phyloP scores from a whole-genome alignment of 129 eudicot species.

The Chrysanthemum lavandulifolium region DNA sequence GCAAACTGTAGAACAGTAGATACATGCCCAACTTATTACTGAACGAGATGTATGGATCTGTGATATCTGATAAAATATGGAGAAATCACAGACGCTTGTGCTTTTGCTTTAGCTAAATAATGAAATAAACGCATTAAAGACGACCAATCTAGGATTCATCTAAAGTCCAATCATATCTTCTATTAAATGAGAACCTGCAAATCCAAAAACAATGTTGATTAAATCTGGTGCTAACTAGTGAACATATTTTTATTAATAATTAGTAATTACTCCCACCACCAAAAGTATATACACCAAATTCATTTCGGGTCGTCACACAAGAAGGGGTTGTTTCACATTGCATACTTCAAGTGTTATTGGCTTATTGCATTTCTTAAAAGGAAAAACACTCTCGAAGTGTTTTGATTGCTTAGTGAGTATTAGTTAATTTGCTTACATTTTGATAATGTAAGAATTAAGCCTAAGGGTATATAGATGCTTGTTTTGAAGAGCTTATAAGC shows the following conservation, averaged over 20 bases:
- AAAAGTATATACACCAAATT: too few relatives aligned
- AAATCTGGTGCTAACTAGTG: conserved; percentile 4
- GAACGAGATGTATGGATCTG: conserved; percentile 40
- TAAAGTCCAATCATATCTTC: conserved; percentile 22
- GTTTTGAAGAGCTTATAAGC: too few relatives aligned
- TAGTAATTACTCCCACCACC: neutral
- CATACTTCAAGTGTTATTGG: too few relatives aligned
- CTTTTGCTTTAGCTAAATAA: conserved; percentile 37
- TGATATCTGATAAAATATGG: conserved; percentile 44
- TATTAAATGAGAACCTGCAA: conserved; percentile 34
- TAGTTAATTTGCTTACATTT: too few relatives aligned
- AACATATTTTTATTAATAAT: neutral
- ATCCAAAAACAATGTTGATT: conserved; percentile 1
- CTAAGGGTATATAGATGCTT: too few relatives aligned
- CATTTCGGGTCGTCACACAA: neutral
- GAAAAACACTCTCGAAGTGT: too few relatives aligned
- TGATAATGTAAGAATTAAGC: too few relatives aligned
- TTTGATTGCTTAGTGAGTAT: too few relatives aligned
- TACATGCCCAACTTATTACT: conserved; percentile 28
- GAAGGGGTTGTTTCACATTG: too few relatives aligned
- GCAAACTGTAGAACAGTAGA: conserved; percentile 20
- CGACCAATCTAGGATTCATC: conserved; percentile 13
- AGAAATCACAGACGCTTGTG: conserved; percentile 39
- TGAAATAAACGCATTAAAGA: conserved; percentile 21
- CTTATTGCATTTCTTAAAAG: too few relatives aligned